Evolutionary conservation across 1,284 basidiomycete genomes (phyloP).

Genomic region (Tilletia walkeri): DNA sequence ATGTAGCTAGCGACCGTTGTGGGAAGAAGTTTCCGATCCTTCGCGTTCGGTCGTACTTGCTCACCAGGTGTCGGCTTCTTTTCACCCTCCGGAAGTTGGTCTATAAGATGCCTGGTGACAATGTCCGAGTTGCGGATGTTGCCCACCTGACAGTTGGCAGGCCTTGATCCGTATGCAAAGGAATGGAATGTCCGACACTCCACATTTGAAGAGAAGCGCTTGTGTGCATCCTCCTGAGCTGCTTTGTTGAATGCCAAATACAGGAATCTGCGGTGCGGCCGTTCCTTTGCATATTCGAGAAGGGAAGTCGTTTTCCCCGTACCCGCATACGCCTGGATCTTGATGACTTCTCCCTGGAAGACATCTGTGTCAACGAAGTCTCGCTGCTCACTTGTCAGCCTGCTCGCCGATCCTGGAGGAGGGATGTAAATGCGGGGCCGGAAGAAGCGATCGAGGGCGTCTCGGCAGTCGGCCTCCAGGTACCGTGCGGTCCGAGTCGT

Average conservation of each 20-base stretch:
- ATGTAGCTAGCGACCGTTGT: slow-evolving; percentile 47
- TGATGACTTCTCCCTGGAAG: slow-evolving; percentile 29
- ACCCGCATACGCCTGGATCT: slow-evolving; percentile 48
- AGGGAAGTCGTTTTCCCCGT: slow-evolving; percentile 49
- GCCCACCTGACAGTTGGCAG: slow-evolving; percentile 35
- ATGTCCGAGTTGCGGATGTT: slow-evolving; percentile 40
- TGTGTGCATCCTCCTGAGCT: slow-evolving; percentile 37
- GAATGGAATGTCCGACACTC: slow-evolving; percentile 50
- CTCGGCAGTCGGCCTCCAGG: slow-evolving; percentile 39
- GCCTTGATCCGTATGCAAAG: slow-evolving; percentile 38
- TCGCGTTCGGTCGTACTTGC: slow-evolving; percentile 25
- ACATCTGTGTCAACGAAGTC: slow-evolving; percentile 2
- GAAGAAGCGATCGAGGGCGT: slow-evolving; percentile 35
- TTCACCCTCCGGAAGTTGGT: slow-evolving; percentile 37
- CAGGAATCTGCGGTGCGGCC: slow-evolving; percentile 39
- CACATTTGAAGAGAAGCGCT: slow-evolving; percentile 40
- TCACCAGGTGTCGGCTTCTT: not conserved
- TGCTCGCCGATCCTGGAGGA: slow-evolving; percentile 1
- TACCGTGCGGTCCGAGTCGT: slow-evolving; percentile 31
- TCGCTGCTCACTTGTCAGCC: not conserved
- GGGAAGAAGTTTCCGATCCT: slow-evolving; percentile 26
- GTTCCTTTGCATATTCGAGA: slow-evolving; percentile 37
- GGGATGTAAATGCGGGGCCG: slow-evolving; percentile 9
- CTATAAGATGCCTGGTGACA: slow-evolving; percentile 29
- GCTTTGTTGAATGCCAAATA: slow-evolving; percentile 50